Percentiles rank a stretch among this genome's conserved stretches.
These are phyloP conservation scores for Pinus tabuliformis DNA, from an alignment of 75 land plant species.

Conservation along the genomic window DNA sequence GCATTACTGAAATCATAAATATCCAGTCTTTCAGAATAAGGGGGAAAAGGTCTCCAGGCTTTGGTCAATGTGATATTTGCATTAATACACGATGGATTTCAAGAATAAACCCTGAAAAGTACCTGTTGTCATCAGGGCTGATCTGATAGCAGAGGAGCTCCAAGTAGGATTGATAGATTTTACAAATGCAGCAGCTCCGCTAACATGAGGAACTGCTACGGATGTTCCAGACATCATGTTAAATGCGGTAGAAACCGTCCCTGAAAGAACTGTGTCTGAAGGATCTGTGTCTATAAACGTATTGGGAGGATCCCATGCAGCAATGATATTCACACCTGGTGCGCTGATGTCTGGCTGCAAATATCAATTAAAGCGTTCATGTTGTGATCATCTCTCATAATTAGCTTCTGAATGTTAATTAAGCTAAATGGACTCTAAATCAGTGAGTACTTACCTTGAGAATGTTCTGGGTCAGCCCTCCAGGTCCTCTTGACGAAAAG, in stretches of 20 bases:
- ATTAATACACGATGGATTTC: too few species aligned
- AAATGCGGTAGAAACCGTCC: background rate
- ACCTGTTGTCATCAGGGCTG: conserved; percentile 9
- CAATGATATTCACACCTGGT: background rate
- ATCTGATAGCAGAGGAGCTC: conserved; percentile 1
- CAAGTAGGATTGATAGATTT: conserved; percentile 4
- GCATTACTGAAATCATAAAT: too few species aligned
- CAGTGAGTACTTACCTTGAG: conserved; percentile 45
- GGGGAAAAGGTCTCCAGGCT: too few species aligned
- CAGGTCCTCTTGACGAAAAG: conserved; percentile 80
- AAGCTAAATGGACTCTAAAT: too few species aligned
- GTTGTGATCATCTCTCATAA: too few species aligned
- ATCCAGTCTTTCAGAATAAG: too few species aligned
- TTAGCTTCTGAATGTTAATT: too few species aligned
- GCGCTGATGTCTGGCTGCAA: conserved; percentile 15
- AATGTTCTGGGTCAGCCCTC: conserved; percentile 36
- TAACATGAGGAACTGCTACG: background rate
- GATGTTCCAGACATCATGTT: conserved; percentile 7
- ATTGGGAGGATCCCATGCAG: background rate
- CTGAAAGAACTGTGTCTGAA: background rate
- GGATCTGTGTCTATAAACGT: too few species aligned
- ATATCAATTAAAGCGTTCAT: background rate
- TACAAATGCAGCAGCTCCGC: background rate
- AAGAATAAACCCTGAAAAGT: background rate
- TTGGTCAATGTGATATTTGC: too few species aligned